These are phyloP conservation scores for Plasmodium relictum DNA, from an alignment of 169 alveolate genomes.

Conservation along the genomic window DNA sequence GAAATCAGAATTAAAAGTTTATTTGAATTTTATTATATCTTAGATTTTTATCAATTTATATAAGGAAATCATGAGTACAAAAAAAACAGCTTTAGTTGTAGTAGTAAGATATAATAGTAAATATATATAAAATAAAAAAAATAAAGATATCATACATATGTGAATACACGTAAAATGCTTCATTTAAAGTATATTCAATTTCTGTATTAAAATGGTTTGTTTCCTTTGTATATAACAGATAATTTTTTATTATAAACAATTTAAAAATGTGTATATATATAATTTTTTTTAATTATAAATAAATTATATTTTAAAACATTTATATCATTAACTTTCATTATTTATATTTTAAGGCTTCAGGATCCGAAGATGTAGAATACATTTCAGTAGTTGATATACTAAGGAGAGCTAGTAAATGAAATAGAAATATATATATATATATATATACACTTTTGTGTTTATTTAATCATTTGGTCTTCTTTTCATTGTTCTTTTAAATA, in stretches of 20 bases:
- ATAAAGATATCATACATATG: background rate
- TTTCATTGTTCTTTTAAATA: background rate
- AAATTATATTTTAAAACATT: no score
- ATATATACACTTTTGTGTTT: constrained; percentile 17
- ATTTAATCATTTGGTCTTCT: background rate
- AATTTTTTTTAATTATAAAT: no score
- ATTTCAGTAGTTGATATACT: constrained; percentile 85
- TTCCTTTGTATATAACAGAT: background rate
- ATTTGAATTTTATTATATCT: background rate
- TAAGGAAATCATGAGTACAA: constrained; percentile 41
- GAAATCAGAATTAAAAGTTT: background rate
- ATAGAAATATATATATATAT: background rate
- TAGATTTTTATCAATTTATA: background rate
- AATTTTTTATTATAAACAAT: no score
- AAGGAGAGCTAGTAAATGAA: constrained; percentile 82
- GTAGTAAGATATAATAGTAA: constrained; percentile 50
- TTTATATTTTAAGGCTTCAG: constrained; percentile 60
- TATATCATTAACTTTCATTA: background rate
- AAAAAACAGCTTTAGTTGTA: constrained; percentile 75
- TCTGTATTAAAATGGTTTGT: background rate
- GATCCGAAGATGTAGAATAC: constrained; percentile 87
- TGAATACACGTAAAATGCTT: no score
- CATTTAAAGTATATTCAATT: background rate
- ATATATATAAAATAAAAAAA: background rate
- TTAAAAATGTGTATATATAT: no score